Conservation (phyloP, 2,329 filamentous ascomycete genomes). For the Fusarium xyrophilum region DNA sequence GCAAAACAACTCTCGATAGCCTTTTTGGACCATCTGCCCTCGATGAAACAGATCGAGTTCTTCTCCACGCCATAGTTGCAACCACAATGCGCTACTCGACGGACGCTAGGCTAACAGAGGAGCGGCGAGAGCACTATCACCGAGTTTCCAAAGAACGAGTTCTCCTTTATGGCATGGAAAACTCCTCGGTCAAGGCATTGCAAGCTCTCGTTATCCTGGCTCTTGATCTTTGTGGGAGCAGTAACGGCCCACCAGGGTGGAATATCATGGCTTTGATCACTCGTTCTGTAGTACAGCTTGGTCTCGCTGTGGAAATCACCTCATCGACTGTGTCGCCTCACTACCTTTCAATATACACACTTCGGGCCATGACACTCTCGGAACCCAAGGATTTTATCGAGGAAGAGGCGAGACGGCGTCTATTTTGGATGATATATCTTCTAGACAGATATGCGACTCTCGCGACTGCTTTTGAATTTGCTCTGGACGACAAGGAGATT, state of each 20-base stretch:
- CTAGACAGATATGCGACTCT: constrained; percentile 90
- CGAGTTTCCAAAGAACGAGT: constrained; percentile 85
- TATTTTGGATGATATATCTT: constrained; percentile 96
- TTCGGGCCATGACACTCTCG: constrained; percentile 83
- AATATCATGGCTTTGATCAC: constrained; percentile 90
- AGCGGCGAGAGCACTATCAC: constrained; percentile 77
- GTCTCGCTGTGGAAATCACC: constrained; percentile 81
- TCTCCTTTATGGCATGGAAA: constrained; percentile 84
- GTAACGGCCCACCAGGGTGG: constrained; percentile 91
- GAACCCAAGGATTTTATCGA: constrained; percentile 87
- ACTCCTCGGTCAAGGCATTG: constrained; percentile 85
- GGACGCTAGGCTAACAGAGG: constrained; percentile 75
- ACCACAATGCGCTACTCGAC: constrained; percentile 85
- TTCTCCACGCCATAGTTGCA: constrained; percentile 88
- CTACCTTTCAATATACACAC: constrained; percentile 86
- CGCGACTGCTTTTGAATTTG: constrained; percentile 90
- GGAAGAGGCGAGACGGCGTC: constrained; percentile 80
- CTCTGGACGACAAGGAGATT: constrained; percentile 86
- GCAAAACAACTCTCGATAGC: constrained; percentile 79
- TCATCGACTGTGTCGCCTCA: constrained; percentile 79
- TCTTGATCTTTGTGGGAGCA: constrained; percentile 82
- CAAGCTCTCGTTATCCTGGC: constrained; percentile 89
- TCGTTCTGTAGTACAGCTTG: constrained; percentile 85
- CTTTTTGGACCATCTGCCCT: constrained; percentile 79
- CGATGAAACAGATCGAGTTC: constrained; percentile 80